Conservation (phyloP, 2,329 filamentous ascomycete genomes). For the Botrytis cinerea region DNA sequence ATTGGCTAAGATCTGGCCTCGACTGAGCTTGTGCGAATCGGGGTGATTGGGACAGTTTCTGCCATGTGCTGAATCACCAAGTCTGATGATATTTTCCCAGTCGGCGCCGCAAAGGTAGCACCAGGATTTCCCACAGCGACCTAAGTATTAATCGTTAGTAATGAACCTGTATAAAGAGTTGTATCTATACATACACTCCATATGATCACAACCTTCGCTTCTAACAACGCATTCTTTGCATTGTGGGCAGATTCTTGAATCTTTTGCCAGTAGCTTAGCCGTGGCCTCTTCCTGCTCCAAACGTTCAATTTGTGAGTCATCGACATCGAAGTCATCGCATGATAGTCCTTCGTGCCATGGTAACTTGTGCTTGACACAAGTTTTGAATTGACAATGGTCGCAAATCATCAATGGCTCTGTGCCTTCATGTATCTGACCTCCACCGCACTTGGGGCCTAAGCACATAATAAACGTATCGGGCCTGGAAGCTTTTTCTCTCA, state of each 20-base stretch:
- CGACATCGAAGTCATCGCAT: slow-evolving; percentile 34
- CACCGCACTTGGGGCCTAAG: slow-evolving; percentile 29
- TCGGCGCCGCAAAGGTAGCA: slow-evolving; percentile 33
- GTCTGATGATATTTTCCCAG: slow-evolving; percentile 33
- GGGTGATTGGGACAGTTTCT: slow-evolving; percentile 18
- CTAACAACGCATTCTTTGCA: slow-evolving; percentile 32
- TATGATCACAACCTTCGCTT: slow-evolving; percentile 34
- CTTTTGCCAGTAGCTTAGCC: slow-evolving; percentile 32
- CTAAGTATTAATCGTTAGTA: background rate
- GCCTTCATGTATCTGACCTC: slow-evolving; percentile 29
- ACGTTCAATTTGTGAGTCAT: slow-evolving; percentile 33
- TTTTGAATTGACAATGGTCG: slow-evolving; percentile 30
- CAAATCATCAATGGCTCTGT: slow-evolving; percentile 33
- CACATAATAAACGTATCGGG: slow-evolving; percentile 23
- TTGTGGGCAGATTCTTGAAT: slow-evolving; percentile 31
- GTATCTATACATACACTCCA: slow-evolving; percentile 27
- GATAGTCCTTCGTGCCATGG: slow-evolving; percentile 35
- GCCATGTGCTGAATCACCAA: slow-evolving; percentile 30
- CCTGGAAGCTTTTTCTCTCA: slow-evolving; percentile 7
- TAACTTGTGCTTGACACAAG: slow-evolving; percentile 32
- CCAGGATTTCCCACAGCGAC: slow-evolving; percentile 33
- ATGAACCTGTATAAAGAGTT: background rate
- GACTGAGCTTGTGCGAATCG: background rate
- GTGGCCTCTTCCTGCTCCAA: slow-evolving; percentile 35
- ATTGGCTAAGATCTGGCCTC: background rate